Evolutionary conservation across 768 basidiomycete genomes (phyloP).

Genomic region (Chalciporus chontae): DNA sequence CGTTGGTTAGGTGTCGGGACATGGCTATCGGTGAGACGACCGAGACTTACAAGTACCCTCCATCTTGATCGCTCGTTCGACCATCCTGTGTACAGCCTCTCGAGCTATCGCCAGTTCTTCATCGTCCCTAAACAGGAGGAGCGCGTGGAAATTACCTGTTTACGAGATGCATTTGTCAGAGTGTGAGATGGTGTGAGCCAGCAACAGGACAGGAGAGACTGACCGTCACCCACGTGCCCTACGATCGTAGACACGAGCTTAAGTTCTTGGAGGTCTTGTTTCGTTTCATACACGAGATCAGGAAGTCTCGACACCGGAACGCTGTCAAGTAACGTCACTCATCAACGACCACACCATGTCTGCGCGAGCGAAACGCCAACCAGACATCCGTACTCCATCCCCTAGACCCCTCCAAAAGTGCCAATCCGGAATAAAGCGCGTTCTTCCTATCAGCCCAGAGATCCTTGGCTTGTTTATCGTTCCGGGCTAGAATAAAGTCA

Average conservation of each 20-base stretch:
- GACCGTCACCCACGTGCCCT: slow-evolving; percentile 75
- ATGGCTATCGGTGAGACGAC: too few relatives aligned
- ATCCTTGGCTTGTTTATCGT: slow-evolving; percentile 59
- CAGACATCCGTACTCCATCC: slow-evolving; percentile 79
- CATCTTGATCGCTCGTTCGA: slow-evolving; percentile 60
- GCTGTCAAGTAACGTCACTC: slow-evolving; percentile 16
- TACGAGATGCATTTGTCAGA: background rate
- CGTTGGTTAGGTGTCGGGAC: too few relatives aligned
- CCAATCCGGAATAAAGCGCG: slow-evolving; percentile 53
- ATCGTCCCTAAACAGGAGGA: slow-evolving; percentile 56
- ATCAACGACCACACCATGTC: background rate
- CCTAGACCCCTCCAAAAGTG: slow-evolving; percentile 51
- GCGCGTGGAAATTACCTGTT: slow-evolving; percentile 47
- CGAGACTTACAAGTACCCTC: slow-evolving; percentile 65
- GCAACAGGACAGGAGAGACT: slow-evolving; percentile 13
- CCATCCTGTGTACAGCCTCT: slow-evolving; percentile 56
- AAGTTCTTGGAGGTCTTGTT: slow-evolving; percentile 56
- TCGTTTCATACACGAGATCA: slow-evolving; percentile 63
- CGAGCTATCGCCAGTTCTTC: slow-evolving; percentile 44
- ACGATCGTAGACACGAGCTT: slow-evolving; percentile 65
- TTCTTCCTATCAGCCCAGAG: slow-evolving; percentile 79
- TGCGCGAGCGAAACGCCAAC: slow-evolving; percentile 31
- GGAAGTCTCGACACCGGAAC: slow-evolving; percentile 67
- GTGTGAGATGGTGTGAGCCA: slow-evolving; percentile 16
- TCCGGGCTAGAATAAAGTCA: slow-evolving; percentile 62